Base-by-base conservation (phyloP, 345 rosid species). In the Eutrema heterophyllum region DNA sequence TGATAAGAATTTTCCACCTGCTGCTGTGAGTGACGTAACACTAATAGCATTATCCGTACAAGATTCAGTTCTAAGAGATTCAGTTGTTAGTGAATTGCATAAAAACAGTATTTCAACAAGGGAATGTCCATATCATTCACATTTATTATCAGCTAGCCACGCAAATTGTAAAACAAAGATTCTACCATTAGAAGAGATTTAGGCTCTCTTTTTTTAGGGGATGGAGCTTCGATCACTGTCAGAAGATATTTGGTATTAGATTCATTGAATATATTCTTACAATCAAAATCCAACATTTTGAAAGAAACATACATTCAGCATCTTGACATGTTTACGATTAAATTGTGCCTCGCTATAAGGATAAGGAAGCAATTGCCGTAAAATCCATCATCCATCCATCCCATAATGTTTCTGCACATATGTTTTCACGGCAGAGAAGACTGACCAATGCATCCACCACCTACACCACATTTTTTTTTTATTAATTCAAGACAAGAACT, bases 321-420 rank as follows among this genome's bases (percentile, higher is more conserved):
- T 76, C 66, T 74, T 58, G 53, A 86, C 92, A 86, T 96, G 98
- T 74, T 84, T 84, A 48, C 81, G 79, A 78, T 88, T 90, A 70
- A 96, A 86, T 78, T 92, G 98, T 50, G 85, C 87, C 80, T 89
- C 86, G 26, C 90, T 89, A 21, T 21, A n/a, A n/a, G n/a, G n/a
- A 54, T 96, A 85, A 71, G 98, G 98, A 75, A 92, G 96, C 78
- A 96, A 80, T 70, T 96, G 99, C 38, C 89, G 99, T 79, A 96
- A 82, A 71, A 96, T 95, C 99, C 99, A 96, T 43, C 98, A 97
- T 59, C 97, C 98, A 21, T 21, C 21, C 21, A 81, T 84, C 88
- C 99, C 99, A 89, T 80, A 92, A 77, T 48, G 89, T 90, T 81
- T 96, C 99, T 9, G 98, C 91, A 43, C 93, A 84, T 80, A 96